Evolutionary conservation across 148 eudicot genomes (phyloP).

Genomic region (Nyssa sinensis): DNA sequence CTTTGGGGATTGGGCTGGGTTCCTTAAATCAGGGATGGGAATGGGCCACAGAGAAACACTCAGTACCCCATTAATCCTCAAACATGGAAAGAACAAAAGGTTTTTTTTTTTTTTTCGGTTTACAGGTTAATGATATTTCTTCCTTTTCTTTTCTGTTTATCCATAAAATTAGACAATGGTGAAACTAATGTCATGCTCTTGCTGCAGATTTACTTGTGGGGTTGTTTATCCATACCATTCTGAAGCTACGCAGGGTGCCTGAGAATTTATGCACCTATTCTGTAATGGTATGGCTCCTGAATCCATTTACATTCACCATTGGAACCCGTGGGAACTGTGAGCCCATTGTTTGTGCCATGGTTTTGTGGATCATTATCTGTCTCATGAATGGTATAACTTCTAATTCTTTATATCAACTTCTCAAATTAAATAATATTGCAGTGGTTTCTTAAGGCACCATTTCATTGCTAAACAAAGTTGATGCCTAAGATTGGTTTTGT

Average conservation of each 20-base stretch:
- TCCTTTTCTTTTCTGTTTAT: neutral
- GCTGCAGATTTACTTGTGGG: slow-evolving; percentile 81
- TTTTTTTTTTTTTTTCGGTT: slow-evolving; percentile 12
- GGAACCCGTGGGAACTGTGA: slow-evolving; percentile 99
- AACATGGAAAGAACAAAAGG: neutral
- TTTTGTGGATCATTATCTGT: slow-evolving; percentile 89
- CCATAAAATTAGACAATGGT: neutral
- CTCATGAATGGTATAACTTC: slow-evolving; percentile 67
- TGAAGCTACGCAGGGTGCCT: slow-evolving; percentile 87
- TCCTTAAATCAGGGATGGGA: neutral
- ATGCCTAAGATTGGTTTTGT: neutral
- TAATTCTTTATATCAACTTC: slow-evolving; percentile 13
- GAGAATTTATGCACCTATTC: slow-evolving; percentile 53
- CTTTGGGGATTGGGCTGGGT: too few relatives aligned
- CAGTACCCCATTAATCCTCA: neutral
- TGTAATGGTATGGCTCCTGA: slow-evolving; percentile 86
- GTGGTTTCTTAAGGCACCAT: slow-evolving; percentile 1
- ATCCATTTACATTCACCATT: slow-evolving; percentile 97
- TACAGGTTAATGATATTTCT: slow-evolving; percentile 14
- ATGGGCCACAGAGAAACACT: neutral
- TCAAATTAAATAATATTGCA: neutral
- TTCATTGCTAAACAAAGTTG: neutral
- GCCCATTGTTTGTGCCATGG: slow-evolving; percentile 84
- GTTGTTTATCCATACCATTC: slow-evolving; percentile 60
- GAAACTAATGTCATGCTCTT: neutral